A percentile compares a stretch with the other conserved stretches of the same genome.
These are phyloP conservation scores for Rosa persica DNA, from an alignment of 306 rosid species.

Conservation along the genomic window DNA sequence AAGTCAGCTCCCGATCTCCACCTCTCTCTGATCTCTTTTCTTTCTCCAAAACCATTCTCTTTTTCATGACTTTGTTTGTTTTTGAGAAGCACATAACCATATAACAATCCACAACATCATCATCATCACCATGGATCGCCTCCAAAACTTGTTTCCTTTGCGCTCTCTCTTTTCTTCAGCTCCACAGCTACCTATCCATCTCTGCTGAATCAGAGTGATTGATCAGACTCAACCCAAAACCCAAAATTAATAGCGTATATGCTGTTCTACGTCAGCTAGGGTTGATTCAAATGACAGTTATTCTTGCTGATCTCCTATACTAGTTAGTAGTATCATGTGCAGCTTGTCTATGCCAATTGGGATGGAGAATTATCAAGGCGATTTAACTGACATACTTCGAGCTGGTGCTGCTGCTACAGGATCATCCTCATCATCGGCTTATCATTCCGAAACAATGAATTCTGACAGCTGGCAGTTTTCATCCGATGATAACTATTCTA, in stretches of 20 bases:
- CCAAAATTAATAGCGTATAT: background rate
- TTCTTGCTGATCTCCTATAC: background rate
- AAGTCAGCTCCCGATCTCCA: slow-evolving; percentile 76
- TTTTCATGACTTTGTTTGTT: slow-evolving; percentile 27
- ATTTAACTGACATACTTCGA: slow-evolving; percentile 76
- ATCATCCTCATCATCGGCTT: background rate
- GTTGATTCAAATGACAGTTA: slow-evolving; percentile 1
- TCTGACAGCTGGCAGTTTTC: slow-evolving; percentile 22
- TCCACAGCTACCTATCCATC: background rate
- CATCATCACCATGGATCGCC: slow-evolving; percentile 6
- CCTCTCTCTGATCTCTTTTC: slow-evolving; percentile 27
- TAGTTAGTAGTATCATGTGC: slow-evolving; percentile 43
- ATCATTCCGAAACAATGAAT: background rate
- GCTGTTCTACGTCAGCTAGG: slow-evolving; percentile 1
- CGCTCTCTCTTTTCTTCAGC: background rate
- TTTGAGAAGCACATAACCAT: slow-evolving; percentile 33
- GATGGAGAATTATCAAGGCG: slow-evolving; percentile 86
- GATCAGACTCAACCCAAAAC: background rate
- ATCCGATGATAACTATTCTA: slow-evolving; percentile 1
- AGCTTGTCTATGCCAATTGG: slow-evolving; percentile 28
- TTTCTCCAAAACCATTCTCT: slow-evolving; percentile 33
- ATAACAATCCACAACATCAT: background rate
- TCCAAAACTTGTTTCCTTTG: slow-evolving; percentile 25
- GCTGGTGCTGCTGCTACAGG: slow-evolving; percentile 33
- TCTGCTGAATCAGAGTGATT: background rate